phyloP scores from a whole-genome alignment of 108 stramenopile genomes.

The Fragilaria crotonensis region DNA sequence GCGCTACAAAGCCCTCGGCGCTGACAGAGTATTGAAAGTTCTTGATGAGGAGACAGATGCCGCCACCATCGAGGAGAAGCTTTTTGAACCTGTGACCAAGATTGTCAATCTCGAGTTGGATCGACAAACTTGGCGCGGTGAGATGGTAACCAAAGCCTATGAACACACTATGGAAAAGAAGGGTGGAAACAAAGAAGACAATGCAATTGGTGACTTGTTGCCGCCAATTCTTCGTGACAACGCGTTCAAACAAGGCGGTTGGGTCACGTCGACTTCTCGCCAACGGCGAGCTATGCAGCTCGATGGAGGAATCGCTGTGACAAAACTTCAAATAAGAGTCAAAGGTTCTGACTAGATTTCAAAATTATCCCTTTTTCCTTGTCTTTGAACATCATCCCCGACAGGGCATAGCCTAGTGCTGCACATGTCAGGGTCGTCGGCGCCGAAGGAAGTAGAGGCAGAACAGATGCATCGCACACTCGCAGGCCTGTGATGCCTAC shows the following conservation, averaged over 20 bases:
- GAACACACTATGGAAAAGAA: conserved; percentile 19
- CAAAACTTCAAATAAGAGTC: conserved; percentile 60
- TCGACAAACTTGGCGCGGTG: conserved; percentile 75
- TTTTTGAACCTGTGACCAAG: conserved; percentile 35
- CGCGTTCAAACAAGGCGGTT: conserved; percentile 77
- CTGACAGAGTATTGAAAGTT: conserved; percentile 62
- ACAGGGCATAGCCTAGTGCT: conserved; percentile 42
- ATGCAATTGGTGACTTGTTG: conserved; percentile 68
- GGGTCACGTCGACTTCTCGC: conserved; percentile 77
- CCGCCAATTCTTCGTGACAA: conserved; percentile 62
- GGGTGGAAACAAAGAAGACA: conserved; percentile 19
- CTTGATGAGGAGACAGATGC: conserved; percentile 66
- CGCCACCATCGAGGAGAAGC: conserved; percentile 45
- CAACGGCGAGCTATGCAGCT: conserved; percentile 59
- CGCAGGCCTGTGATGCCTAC: conserved; percentile 29
- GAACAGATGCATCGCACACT: conserved; percentile 71
- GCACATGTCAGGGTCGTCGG: conserved; percentile 75
- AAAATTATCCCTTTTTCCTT: too few relatives aligned
- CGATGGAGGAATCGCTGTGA: conserved; percentile 77
- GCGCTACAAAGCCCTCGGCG: conserved; percentile 48
- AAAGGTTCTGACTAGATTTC: conserved; percentile 9
- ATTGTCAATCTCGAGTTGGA: conserved; percentile 54
- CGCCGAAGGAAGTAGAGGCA: conserved; percentile 40
- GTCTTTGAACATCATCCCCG: conserved; percentile 1
- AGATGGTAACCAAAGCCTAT: conserved; percentile 62